Conservation (phyloP, 305 asterid species). For the Salvia sclarea region DNA sequence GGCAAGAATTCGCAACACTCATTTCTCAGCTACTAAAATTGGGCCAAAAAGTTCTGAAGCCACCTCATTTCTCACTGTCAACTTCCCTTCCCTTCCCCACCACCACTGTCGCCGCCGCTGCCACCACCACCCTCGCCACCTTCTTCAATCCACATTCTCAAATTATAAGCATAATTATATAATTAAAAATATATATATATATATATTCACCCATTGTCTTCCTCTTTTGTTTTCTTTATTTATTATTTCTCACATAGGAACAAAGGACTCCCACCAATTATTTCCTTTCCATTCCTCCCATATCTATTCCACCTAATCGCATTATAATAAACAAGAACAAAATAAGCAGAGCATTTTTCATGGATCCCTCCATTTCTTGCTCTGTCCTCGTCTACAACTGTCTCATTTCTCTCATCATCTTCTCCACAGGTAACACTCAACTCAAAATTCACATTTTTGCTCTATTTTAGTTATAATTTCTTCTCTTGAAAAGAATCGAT, state of each 20-base stretch:
- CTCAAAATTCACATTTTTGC: neutral
- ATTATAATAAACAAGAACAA: neutral
- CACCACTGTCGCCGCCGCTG: neutral
- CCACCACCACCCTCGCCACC: neutral
- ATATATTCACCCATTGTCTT: constrained; percentile 4
- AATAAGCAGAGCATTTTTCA: constrained; percentile 27
- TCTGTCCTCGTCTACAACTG: constrained; percentile 32
- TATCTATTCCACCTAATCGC: constrained; percentile 8
- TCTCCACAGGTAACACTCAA: constrained; percentile 46
- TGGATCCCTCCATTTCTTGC: constrained; percentile 50
- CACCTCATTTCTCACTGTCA: constrained; percentile 19
- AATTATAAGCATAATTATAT: too few relatives aligned
- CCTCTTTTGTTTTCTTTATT: neutral
- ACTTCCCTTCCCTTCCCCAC: constrained; percentile 16
- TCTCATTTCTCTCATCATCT: constrained; percentile 43
- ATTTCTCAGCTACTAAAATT: constrained; percentile 2
- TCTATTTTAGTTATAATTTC: neutral
- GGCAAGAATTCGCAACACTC: neutral
- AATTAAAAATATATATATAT: too few relatives aligned
- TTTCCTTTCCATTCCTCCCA: neutral
- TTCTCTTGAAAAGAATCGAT: neutral
- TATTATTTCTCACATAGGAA: constrained; percentile 20
- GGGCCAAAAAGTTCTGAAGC: constrained; percentile 11
- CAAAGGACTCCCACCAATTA: constrained; percentile 37
- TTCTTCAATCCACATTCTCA: neutral